These are phyloP conservation scores for Clonostachys solani DNA, from an alignment of 2,329 filamentous ascomycete genomes.

Conservation along the genomic window DNA sequence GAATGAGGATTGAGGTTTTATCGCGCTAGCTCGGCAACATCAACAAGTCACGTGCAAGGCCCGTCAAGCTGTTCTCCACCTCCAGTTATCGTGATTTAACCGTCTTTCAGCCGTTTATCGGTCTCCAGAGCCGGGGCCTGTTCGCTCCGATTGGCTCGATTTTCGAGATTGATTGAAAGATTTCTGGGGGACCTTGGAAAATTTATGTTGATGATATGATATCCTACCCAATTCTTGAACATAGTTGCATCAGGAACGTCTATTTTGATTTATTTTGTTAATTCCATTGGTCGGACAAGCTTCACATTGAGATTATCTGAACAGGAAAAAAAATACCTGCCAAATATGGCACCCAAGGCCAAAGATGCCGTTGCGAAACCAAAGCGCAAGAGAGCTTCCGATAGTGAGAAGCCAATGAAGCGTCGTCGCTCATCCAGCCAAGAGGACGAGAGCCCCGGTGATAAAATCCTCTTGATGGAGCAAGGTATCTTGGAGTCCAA, in stretches of 20 bases:
- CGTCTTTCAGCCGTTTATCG: too few species aligned
- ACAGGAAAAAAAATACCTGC: background rate
- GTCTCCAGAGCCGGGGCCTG: background rate
- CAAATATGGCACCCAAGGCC: constrained; percentile 16
- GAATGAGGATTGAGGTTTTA: constrained; percentile 47
- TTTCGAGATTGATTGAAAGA: constrained; percentile 18
- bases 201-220: background rate
- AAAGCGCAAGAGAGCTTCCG: constrained; percentile 49
- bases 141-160: constrained; percentile 18
- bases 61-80: too few species aligned
- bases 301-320: background rate
- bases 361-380: constrained; percentile 18
- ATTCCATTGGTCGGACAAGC: background rate
- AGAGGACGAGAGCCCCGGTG: constrained; percentile 50
- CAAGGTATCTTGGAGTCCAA: constrained; percentile 78
- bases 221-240: constrained; percentile 1
- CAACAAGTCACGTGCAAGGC: background rate
- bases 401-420: constrained; percentile 42
- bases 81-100: too few species aligned
- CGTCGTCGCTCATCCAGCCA: constrained; percentile 36
- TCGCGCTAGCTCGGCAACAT: constrained; percentile 35
- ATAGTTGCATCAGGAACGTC: background rate
- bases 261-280: background rate
- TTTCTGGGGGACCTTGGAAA: constrained; percentile 13
- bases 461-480: constrained; percentile 72